Evolutionary conservation across 2,329 filamentous ascomycete species (phyloP).

Genomic region (Ceratocystis huliohia): DNA sequence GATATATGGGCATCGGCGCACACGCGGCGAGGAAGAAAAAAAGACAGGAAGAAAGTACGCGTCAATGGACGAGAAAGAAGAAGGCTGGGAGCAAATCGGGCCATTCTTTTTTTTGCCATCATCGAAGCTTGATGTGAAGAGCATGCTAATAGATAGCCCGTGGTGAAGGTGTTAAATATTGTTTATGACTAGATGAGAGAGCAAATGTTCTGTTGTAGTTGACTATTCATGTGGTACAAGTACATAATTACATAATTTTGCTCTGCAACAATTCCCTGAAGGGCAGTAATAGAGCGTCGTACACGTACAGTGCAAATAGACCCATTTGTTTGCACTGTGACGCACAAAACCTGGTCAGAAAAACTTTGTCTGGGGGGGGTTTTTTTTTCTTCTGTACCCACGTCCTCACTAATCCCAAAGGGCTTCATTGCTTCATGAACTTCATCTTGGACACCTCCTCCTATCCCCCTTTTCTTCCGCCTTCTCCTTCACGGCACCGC

Average conservation of each 20-base stretch:
- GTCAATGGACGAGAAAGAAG: neutral
- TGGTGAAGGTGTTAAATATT: too few relatives aligned
- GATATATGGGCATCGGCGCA: neutral
- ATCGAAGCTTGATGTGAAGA: too few relatives aligned
- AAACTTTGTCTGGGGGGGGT: neutral
- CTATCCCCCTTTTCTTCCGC: neutral
- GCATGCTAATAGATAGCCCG: too few relatives aligned
- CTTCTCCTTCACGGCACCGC: neutral
- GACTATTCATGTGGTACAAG: neutral
- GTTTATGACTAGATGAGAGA: too few relatives aligned
- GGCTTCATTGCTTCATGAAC: neutral
- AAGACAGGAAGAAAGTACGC: neutral
- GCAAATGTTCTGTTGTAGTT: neutral
- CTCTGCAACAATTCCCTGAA: neutral
- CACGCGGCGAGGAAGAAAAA: neutral
- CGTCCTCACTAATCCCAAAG: neutral
- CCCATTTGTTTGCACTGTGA: neutral
- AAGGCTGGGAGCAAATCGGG: neutral
- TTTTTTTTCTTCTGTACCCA: neutral
- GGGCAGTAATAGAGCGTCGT: neutral
- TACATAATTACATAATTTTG: neutral
- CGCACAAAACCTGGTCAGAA: neutral
- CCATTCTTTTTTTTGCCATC: too few relatives aligned
- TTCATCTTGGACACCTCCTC: neutral
- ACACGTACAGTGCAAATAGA: neutral